These are phyloP conservation scores for Wallemia ichthyophaga DNA, from an alignment of 1,284 basidiomycete species.

Conservation along the genomic window DNA sequence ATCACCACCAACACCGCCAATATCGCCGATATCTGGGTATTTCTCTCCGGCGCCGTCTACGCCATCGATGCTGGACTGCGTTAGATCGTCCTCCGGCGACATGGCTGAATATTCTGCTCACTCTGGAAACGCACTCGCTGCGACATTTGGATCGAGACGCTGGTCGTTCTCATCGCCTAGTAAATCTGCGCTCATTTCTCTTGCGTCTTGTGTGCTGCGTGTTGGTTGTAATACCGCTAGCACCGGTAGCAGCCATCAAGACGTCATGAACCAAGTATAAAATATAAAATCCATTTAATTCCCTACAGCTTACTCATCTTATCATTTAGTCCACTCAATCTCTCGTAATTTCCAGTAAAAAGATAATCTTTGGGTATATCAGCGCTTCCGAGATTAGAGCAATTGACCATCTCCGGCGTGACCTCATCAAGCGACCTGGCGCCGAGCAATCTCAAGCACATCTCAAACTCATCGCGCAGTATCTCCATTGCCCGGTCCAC, in stretches of 20 bases:
- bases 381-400: conserved; percentile 25
- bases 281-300: too few species aligned
- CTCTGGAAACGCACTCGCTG: background rate
- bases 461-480: conserved; percentile 63
- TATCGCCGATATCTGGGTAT: background rate
- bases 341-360: background rate
- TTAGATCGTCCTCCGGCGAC: background rate
- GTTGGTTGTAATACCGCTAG: background rate
- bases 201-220: too few species aligned
- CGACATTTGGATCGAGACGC: background rate
- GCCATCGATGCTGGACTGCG: background rate
- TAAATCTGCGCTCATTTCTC: background rate
- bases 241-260: background rate
- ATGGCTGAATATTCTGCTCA: background rate
- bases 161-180: background rate
- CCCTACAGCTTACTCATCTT: background rate
- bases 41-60: background rate
- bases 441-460: conserved; percentile 66
- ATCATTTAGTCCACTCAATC: background rate
- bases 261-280: background rate
- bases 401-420: conserved; percentile 63
- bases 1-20: background rate
- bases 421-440: conserved; percentile 47
- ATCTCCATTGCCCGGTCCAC: conserved; percentile 6
- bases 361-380: conserved; percentile 7